phyloP scores from a whole-genome alignment of 2,329 filamentous ascomycete genomes.

The Lomentospora prolificans region DNA sequence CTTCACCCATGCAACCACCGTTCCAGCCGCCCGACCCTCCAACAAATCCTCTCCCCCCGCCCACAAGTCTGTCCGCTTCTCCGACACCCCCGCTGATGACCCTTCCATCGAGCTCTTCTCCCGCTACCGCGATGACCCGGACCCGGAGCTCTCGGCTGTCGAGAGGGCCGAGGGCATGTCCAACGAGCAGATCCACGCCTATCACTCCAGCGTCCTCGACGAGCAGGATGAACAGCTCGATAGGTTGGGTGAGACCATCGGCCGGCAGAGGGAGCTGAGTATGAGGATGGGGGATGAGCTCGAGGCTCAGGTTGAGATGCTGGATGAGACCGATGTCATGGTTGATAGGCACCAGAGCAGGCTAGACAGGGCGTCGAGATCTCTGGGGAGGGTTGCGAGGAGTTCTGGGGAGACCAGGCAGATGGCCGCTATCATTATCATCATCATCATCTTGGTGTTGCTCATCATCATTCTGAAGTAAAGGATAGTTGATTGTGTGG shows the following conservation, averaged over 20 bases:
- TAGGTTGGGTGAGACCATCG: slow-evolving; percentile 71
- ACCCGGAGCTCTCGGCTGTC: slow-evolving; percentile 30
- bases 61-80: slow-evolving; percentile 78
- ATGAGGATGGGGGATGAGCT: slow-evolving; percentile 96
- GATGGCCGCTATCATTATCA: slow-evolving; percentile 67
- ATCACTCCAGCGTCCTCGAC: slow-evolving; percentile 70
- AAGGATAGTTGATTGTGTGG: no score
- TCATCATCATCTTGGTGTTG: slow-evolving; percentile 75
- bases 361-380: slow-evolving; percentile 63
- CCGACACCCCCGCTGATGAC: slow-evolving; percentile 47
- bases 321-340: slow-evolving; percentile 79
- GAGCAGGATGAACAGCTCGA: slow-evolving; percentile 95
- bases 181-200: slow-evolving; percentile 79
- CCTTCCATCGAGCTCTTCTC: slow-evolving; percentile 38
- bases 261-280: slow-evolving; percentile 80
- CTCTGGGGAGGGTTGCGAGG: slow-evolving; percentile 61
- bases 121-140: slow-evolving; percentile 62
- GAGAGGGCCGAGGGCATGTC: slow-evolving; percentile 51
- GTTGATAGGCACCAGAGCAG: slow-evolving; percentile 73
- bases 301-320: slow-evolving; percentile 76
- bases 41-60: slow-evolving; percentile 9
- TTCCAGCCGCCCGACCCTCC: slow-evolving; percentile 11
- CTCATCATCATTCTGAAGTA: slow-evolving; percentile 76
- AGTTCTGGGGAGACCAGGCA: slow-evolving; percentile 80
- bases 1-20: slow-evolving; percentile 53